Evolutionary conservation across 305 asterid species (phyloP).

Genomic region (Fraxinus floribunda): DNA sequence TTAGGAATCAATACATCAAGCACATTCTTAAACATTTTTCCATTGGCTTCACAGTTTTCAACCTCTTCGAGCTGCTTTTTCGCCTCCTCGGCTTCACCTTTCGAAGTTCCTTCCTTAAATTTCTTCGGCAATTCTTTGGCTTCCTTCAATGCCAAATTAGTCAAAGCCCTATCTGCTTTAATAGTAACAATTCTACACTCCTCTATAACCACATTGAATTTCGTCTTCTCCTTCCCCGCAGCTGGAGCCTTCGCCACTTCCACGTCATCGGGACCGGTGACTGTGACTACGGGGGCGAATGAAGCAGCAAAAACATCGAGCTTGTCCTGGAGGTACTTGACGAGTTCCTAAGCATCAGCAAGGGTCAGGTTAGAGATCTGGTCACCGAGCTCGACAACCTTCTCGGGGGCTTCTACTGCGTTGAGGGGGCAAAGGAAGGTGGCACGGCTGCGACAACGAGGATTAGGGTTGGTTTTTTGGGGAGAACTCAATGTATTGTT

Average conservation of each 20-base stretch:
- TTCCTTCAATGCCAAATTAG: conserved; percentile 73
- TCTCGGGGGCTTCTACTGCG: conserved; percentile 85
- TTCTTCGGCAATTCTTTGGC: conserved; percentile 92
- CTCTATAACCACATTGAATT: conserved; percentile 31
- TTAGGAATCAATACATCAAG: conserved; percentile 41
- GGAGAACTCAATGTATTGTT: conserved; percentile 40
- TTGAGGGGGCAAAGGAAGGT: conserved; percentile 49
- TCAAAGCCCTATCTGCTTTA: conserved; percentile 71
- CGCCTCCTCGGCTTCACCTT: conserved; percentile 85
- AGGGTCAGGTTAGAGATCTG: conserved; percentile 73
- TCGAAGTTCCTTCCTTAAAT: conserved; percentile 61
- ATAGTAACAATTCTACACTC: conserved; percentile 77
- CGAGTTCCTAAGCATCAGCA: conserved; percentile 86
- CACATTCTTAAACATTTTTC: conserved; percentile 44
- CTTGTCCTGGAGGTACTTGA: conserved; percentile 88
- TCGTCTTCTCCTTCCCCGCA: no score
- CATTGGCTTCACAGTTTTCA: conserved; percentile 45
- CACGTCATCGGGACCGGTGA: conserved; percentile 39
- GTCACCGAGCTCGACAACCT: conserved; percentile 36
- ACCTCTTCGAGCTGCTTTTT: conserved; percentile 76
- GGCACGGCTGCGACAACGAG: conserved; percentile 40
- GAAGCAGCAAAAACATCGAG: conserved; percentile 87
- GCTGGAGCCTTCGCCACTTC: conserved; percentile 36
- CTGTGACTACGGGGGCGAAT: conserved; percentile 68
- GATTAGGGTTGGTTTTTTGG: conserved; percentile 25